Percentiles rank a stretch among this genome's conserved stretches.
Evolutionary conservation across 2,329 filamentous ascomycete species (phyloP).

Genomic region (Rhynchosporium graminicola): DNA sequence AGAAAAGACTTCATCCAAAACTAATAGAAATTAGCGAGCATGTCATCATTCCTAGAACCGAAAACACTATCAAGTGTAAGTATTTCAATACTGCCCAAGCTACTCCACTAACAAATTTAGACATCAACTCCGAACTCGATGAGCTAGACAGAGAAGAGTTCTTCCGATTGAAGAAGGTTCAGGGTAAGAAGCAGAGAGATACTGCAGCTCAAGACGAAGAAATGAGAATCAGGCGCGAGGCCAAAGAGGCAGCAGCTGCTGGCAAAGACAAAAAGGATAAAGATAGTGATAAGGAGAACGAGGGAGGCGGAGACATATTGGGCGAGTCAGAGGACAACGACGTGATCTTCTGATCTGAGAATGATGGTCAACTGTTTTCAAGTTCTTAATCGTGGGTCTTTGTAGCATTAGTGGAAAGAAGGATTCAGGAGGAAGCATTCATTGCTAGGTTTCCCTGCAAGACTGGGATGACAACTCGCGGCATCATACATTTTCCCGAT

Average conservation of each 20-base stretch:
- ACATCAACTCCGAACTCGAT: slow-evolving; percentile 98
- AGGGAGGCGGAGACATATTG: slow-evolving; percentile 63
- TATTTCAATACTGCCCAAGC: slow-evolving; percentile 12
- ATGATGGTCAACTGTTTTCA: slow-evolving; percentile 18
- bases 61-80: slow-evolving; percentile 98
- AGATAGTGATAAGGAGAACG: slow-evolving; percentile 44
- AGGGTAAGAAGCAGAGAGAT: slow-evolving; percentile 80
- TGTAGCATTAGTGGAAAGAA: slow-evolving; percentile 36
- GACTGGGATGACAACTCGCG: background rate
- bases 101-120: slow-evolving; percentile 43
- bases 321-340: slow-evolving; percentile 78
- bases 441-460: slow-evolving; percentile 20
- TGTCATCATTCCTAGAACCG: slow-evolving; percentile 95
- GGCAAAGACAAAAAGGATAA: slow-evolving; percentile 67
- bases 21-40: slow-evolving; percentile 61
- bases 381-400: slow-evolving; percentile 25
- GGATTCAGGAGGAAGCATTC: slow-evolving; percentile 22
- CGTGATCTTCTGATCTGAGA: slow-evolving; percentile 69
- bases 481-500: slow-evolving; percentile 15
- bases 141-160: slow-evolving; percentile 98
- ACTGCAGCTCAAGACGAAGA: slow-evolving; percentile 71
- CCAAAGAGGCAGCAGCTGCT: slow-evolving; percentile 43
- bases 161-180: slow-evolving; percentile 94
- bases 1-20: background rate
- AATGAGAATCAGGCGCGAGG: slow-evolving; percentile 70